Base-by-base conservation (phyloP, 23 red algal genomes). In the Gracilaria domingensis region DNA sequence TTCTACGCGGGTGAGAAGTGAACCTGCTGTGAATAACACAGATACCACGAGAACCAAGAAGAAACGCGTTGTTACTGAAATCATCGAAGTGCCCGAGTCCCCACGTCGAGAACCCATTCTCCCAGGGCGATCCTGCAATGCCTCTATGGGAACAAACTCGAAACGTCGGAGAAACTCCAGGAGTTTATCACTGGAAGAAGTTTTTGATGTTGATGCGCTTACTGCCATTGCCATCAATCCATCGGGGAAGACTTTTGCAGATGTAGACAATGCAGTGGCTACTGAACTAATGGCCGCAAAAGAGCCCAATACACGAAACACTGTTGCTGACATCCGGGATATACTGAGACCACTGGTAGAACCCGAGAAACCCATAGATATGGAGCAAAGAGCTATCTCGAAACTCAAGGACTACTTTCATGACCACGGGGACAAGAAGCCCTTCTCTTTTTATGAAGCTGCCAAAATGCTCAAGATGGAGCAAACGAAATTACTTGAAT, bases 191-290 rank as follows among this genome's bases (percentile, higher is more conserved):
- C 50, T 77, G 39, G 72, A 77, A 25, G 45, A 51, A 14, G 16
- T 77, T 29, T 30, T 77, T 51, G 72, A 77, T 77, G 42, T 77
- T 25, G 72, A 77, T 77, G 72, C 72, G 12, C 45, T 50, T 49
- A 51, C 24, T 17, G 72, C 38, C 26, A 77, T 77, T n/a, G 72
- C 72, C 23, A 77, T 50, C 21, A 26, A 77, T 51, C 72, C 72
- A 29, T 77, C 72, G 3, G 72, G 45, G 14, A 77, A 77, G 21
- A 77, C 72, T 12, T 77, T 77, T 32, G n/a, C 38, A 8, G 42
- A 50, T 25, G 23, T 77, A 30, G 39, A 45, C 25, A 11, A 25
- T 9, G 72, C 72, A 26, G 38, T 37, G 5, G 39, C 38, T 51
- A 8, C 45, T 28, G 14, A 25, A 28, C 11, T 16, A 30, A 12